Evolutionary conservation across 805 yeast genomes (phyloP).

Genomic region (Suhomyces sp.): DNA sequence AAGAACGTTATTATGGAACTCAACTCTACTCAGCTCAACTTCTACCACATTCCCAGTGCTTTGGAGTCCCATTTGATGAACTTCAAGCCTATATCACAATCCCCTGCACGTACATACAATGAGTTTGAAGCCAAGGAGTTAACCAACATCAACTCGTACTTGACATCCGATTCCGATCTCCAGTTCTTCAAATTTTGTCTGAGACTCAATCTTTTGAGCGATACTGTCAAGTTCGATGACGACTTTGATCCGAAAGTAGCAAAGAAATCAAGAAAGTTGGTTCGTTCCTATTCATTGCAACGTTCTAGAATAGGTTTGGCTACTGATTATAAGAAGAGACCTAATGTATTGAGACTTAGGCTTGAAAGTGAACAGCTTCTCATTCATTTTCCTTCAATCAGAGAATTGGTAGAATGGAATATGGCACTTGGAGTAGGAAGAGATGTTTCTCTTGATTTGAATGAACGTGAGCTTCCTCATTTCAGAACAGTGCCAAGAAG

Average conservation of each 20-base stretch:
- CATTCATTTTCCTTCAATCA: conserved; percentile 57
- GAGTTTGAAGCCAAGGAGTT: conserved; percentile 11
- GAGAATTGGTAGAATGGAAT: conserved; percentile 77
- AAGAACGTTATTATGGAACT: conserved; percentile 62
- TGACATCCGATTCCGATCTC: conserved; percentile 25
- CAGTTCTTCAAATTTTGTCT: conserved; percentile 26
- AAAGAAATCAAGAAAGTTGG: conserved; percentile 18
- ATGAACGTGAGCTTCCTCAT: conserved; percentile 65
- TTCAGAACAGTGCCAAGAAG: conserved; percentile 81
- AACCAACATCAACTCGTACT: conserved; percentile 12
- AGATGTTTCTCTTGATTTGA: conserved; percentile 75
- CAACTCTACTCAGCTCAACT: conserved; percentile 81
- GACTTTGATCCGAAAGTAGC: not conserved
- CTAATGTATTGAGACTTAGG: conserved; percentile 68
- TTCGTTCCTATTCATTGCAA: conserved; percentile 77
- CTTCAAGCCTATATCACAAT: conserved; percentile 14
- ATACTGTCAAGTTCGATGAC: conserved; percentile 1
- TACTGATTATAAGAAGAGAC: conserved; percentile 70
- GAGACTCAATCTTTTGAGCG: conserved; percentile 13
- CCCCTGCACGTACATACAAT: conserved; percentile 6
- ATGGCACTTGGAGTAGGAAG: conserved; percentile 69
- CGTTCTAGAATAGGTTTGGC: conserved; percentile 84
- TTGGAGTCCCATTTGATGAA: conserved; percentile 26
- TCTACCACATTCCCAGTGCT: conserved; percentile 47
- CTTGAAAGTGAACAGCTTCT: conserved; percentile 82